Base-by-base conservation (phyloP, 106 monocot genomes). In the Allium fistulosum region DNA sequence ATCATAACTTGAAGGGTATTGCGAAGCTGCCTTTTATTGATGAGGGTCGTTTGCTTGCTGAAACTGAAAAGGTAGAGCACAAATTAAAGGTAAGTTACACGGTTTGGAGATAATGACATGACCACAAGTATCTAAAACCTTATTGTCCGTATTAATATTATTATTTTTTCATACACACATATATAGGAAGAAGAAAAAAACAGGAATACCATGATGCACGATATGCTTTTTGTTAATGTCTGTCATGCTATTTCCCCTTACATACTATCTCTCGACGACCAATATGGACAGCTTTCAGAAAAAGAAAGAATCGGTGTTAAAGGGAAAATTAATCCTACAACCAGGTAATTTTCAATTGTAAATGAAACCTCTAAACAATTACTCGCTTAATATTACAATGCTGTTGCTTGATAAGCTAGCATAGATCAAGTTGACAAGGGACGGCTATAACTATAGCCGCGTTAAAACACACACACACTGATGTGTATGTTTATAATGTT, bases 11-110 rank as follows among this genome's bases (percentile, higher is more conserved):
- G 7, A 57, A 92, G 92, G 97, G 89, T 67, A 67, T 92, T 63
- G 89, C 87, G 28, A 99, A 99, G 74, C 83, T 99, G 9, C 97
- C 97, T 61, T 99, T 99, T 72, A 99, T 99, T 63, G 97, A 93
- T 62, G 97, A 99, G 71, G 60, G 49, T n/a, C 97, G 97, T 55
- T 81, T 99, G 14, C 81, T 99, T 46, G 52, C 76, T 75, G 89
- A 92, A 75, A 93, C 92, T 58, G 52, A 76, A 52, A 99, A 85
- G 82, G 80, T 99, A 27, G 92, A 90, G 59, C 87, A 99, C 80
- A 99, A 92, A 67, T 74, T 99, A 18, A 92, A 86, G 80, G 97
- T 99, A 88, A 59, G 51, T 62, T 71, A 11, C 28, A 22, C 22
- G 22, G 22, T 22, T 22, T 22, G 59, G 22, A 67, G 8, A 26